A percentile compares a stretch with the other conserved stretches of the same genome.
These are phyloP conservation scores for Cercospora nicotianae DNA, from an alignment of 2,329 filamentous ascomycete genomes.

Conservation along the genomic window DNA sequence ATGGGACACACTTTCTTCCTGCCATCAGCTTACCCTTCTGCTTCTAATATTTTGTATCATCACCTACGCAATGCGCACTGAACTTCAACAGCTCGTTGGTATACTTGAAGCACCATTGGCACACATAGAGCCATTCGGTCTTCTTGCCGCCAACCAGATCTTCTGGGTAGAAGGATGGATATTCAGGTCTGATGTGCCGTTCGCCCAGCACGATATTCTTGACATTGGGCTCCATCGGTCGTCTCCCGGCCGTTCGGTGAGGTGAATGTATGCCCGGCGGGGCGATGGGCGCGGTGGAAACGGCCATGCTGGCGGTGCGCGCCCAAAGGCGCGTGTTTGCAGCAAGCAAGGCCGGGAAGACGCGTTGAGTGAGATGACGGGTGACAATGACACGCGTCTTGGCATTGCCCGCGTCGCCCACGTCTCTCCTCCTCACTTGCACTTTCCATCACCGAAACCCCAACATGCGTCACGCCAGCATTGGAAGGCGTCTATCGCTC, in stretches of 20 bases:
- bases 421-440: neutral
- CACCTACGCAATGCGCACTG: conserved; percentile 48
- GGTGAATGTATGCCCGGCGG: conserved; percentile 21
- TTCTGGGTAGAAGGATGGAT: conserved; percentile 84
- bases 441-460: neutral
- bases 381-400: neutral
- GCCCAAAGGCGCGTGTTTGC: conserved; percentile 8
- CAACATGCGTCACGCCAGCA: neutral
- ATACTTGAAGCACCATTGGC: conserved; percentile 93
- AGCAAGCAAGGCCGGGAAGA: conserved; percentile 6
- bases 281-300: conserved; percentile 4
- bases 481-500: neutral
- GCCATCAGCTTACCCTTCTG: conserved; percentile 2
- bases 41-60: neutral
- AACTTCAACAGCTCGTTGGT: conserved; percentile 56
- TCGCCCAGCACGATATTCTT: conserved; percentile 83
- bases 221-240: conserved; percentile 67
- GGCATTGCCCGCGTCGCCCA: neutral
- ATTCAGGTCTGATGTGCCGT: conserved; percentile 85
- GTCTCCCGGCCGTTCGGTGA: conserved; percentile 27
- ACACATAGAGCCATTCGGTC: conserved; percentile 70
- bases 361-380: conserved; percentile 6
- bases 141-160: conserved; percentile 51
- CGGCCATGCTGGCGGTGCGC: conserved; percentile 8
- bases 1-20: conserved; percentile 47